Percentiles rank a stretch among this genome's conserved stretches.
phyloP scores from a whole-genome alignment of 768 basidiomycete genomes.

The Panaeolus papilionaceus region DNA sequence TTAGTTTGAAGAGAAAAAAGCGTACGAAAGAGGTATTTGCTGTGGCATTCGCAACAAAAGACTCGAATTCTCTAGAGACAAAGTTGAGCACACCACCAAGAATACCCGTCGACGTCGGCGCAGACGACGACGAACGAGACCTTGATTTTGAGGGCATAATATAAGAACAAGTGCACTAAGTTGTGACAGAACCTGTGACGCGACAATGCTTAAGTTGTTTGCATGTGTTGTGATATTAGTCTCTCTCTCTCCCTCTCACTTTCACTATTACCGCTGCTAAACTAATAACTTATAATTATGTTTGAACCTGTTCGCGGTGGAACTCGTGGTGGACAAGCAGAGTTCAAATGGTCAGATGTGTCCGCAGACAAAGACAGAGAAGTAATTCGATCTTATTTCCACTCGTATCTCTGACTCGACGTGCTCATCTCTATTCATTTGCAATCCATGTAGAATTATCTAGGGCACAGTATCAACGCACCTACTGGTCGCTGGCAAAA shows the following conservation, averaged over 20 bases:
- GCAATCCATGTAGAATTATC: conserved; percentile 73
- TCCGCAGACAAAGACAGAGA: conserved; percentile 94
- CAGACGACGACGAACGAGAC: conserved; percentile 17
- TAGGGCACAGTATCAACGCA: conserved; percentile 94
- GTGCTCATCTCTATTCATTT: background rate
- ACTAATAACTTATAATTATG: conserved; percentile 45
- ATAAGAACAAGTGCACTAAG: conserved; percentile 23
- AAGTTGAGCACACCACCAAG: conserved; percentile 64
- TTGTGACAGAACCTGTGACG: conserved; percentile 22
- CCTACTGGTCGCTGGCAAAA: conserved; percentile 98
- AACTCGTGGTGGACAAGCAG: conserved; percentile 90
- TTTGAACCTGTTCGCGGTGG: conserved; percentile 88
- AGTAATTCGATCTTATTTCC: conserved; percentile 45
- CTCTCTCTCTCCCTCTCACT: background rate
- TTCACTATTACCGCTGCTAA: background rate
- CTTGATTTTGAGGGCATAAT: conserved; percentile 24
- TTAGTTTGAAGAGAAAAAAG: background rate
- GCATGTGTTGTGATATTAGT: conserved; percentile 20
- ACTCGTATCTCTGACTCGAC: background rate
- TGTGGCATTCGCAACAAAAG: conserved; percentile 73
- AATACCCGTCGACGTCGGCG: conserved; percentile 21
- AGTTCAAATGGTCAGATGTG: conserved; percentile 92
- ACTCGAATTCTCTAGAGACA: conserved; percentile 73
- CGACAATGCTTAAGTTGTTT: conserved; percentile 12
- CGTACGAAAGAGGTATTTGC: conserved; percentile 40